Evolutionary conservation across 768 basidiomycete genomes (phyloP).

Genomic region (Leccinum disarticulatum): DNA sequence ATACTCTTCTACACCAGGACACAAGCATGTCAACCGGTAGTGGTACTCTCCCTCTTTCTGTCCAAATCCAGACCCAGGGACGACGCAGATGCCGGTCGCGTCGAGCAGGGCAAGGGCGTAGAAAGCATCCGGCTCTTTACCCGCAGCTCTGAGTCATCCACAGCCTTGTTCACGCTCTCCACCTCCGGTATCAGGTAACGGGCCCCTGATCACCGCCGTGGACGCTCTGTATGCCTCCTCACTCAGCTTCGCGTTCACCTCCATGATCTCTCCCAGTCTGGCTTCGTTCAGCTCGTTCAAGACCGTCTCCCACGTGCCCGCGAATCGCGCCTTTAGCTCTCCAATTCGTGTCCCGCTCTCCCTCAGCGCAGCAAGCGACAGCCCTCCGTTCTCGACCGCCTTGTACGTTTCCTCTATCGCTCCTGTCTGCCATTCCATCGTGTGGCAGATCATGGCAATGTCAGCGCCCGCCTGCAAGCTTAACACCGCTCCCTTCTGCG

Average conservation of each 20-base stretch:
- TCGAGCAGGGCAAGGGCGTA: conserved; percentile 86
- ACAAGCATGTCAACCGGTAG: conserved; percentile 90
- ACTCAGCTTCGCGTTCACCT: conserved; percentile 43
- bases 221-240: conserved; percentile 46
- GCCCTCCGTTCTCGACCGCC: conserved; percentile 46
- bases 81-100: conserved; percentile 88
- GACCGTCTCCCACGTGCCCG: conserved; percentile 45
- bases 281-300: conserved; percentile 30
- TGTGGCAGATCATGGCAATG: conserved; percentile 75
- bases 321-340: conserved; percentile 51
- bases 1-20: conserved; percentile 93
- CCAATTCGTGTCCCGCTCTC: conserved; percentile 47
- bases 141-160: conserved; percentile 58
- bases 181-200: conserved; percentile 46
- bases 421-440: conserved; percentile 49
- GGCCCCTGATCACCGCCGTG: conserved; percentile 47
- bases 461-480: conserved; percentile 66
- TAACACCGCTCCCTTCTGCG: conserved; percentile 47
- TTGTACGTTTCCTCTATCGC: conserved; percentile 52
- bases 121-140: conserved; percentile 85
- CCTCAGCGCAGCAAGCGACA: conserved; percentile 40
- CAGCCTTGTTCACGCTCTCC: conserved; percentile 60
- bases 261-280: conserved; percentile 33
- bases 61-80: conserved; percentile 93
- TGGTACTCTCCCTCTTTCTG: conserved; percentile 90